Percentiles rank a stretch among this genome's conserved stretches.
phyloP scores from a whole-genome alignment of 1,139 yeast species.

The Magnusiomyces magnusii region DNA sequence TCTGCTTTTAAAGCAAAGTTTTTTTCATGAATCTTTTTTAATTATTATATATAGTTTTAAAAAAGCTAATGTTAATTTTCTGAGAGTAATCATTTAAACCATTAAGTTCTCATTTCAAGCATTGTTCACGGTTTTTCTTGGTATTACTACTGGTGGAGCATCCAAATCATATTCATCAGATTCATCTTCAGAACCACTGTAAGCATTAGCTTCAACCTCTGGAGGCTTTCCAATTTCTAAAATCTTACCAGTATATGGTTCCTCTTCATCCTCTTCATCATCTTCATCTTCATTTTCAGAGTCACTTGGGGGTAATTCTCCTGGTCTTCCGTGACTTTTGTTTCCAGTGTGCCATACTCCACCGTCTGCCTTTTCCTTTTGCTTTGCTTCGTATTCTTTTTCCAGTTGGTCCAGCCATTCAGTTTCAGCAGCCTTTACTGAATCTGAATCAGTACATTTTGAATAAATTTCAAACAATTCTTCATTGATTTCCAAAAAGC shows the following conservation, averaged over 20 bases:
- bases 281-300: conserved; percentile 27
- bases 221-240: conserved; percentile 7
- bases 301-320: conserved; percentile 29
- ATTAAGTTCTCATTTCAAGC: too few relatives aligned
- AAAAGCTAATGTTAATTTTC: too few relatives aligned
- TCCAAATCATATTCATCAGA: conserved; percentile 10
- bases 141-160: background rate
- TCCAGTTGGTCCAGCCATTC: conserved; percentile 66
- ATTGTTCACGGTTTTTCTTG: background rate
- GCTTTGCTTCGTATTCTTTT: conserved; percentile 57
- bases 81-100: too few relatives aligned
- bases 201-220: background rate
- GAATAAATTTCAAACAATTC: conserved; percentile 71
- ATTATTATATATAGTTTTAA: too few relatives aligned
- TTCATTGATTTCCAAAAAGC: conserved; percentile 72
- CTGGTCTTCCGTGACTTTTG: conserved; percentile 46
- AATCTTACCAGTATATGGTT: conserved; percentile 11
- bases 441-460: conserved; percentile 70
- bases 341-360: conserved; percentile 71
- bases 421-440: conserved; percentile 66
- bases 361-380: conserved; percentile 39
- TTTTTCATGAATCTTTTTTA: conserved; percentile 11
- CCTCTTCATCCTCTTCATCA: conserved; percentile 26
- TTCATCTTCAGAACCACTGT: conserved; percentile 9
- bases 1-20: conserved; percentile 29